These are phyloP conservation scores for Corniculantispora saksenae DNA, from an alignment of 2,329 filamentous ascomycete genomes.

Conservation along the genomic window DNA sequence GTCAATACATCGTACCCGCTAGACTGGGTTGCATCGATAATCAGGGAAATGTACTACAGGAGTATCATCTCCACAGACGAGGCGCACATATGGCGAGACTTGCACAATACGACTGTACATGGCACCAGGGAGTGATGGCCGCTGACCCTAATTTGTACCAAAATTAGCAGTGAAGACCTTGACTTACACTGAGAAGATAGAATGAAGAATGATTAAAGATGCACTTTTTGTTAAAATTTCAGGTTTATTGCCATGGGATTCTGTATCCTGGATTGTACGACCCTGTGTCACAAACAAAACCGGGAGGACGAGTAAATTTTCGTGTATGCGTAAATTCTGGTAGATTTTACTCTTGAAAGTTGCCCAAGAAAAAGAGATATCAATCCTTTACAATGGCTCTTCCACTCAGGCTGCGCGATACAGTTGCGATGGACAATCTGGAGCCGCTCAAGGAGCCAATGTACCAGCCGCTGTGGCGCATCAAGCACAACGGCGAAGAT, in stretches of 20 bases:
- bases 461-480: conserved; percentile 10
- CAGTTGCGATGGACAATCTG: not conserved
- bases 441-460: not conserved
- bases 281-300: conserved; percentile 4
- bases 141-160: no score
- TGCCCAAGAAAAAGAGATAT: not conserved
- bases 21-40: not conserved
- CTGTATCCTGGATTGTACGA: not conserved
- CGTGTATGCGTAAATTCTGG: not conserved
- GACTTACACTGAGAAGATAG: no score
- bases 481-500: conserved; percentile 1
- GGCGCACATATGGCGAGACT: not conserved
- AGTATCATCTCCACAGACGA: not conserved
- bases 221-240: no score
- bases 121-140: no score
- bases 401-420: not conserved
- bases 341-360: not conserved
- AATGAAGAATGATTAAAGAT: no score
- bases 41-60: not conserved
- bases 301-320: not conserved
- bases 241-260: not conserved
- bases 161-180: no score
- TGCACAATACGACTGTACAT: not conserved
- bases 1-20: not conserved
- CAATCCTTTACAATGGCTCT: not conserved